Base-by-base conservation (phyloP, 2,329 filamentous ascomycete species). In the Didymella lethalis region DNA sequence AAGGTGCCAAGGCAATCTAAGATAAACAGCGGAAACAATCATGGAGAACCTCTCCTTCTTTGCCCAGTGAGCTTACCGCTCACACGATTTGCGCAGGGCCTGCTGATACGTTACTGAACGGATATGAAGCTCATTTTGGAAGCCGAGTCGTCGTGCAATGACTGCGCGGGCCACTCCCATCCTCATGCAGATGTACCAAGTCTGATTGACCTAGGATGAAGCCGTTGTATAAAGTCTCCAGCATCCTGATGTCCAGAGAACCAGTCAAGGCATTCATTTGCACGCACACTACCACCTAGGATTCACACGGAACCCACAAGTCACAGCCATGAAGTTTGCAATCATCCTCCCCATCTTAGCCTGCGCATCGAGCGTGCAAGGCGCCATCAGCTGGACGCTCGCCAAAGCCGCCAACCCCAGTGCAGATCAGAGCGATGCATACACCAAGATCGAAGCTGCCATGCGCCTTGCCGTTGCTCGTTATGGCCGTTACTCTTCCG, bases 401-500 rank as follows among this genome's bases (percentile, higher is more conserved):
- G 59, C 66, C 55, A 71, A 70, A 62, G 62, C 65, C 31, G 48
- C 69, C 28, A 69, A 66, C 51, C 73, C 73, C 12, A 70, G 68
- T 4, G 66, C 71, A 10, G 73, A 76, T 52, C 67, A 76, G 47
- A 36, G n/a, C 44, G 72, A 75, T 23, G 73, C 73, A 7, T 76
- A 76, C 55, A 50, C 58, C 6, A 68, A 62, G 26, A 76, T 76
- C 62, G 68, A 73, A 60, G 61, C 65, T 10, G 71, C 71, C 8
- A 75, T 75, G 72, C 66, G 62, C 29, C 67, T 67, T 20, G 73
- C 73, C 26, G 68, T 70, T 12, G 64, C 67, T 1, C 68, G 71
- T 34, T 74, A 75, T 47, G 44, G 50, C 23, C 65, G 58, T 45
- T 67, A 62, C 59, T 69, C 66, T 14, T 56, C 62, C 18, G 64